These are phyloP conservation scores for Stachybotrys chlorohalonatus DNA, from an alignment of 2,329 filamentous ascomycete genomes.

Conservation along the genomic window DNA sequence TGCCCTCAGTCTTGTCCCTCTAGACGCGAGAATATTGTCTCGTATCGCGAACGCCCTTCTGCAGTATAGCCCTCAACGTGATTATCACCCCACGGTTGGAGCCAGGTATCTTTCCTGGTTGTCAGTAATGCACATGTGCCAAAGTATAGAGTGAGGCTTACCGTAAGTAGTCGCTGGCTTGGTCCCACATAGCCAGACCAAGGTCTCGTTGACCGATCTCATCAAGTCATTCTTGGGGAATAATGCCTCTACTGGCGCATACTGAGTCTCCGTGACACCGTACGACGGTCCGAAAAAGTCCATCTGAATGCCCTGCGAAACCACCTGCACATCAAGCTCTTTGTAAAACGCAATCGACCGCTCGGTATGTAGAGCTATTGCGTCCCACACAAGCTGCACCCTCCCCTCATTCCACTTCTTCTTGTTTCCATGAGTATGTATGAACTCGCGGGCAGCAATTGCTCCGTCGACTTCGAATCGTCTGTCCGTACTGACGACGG, in stretches of 20 bases:
- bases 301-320: neutral
- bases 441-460: slow-evolving; percentile 30
- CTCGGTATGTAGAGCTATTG: slow-evolving; percentile 28
- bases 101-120: slow-evolving; percentile 5
- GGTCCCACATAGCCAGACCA: slow-evolving; percentile 27
- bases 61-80: slow-evolving; percentile 1
- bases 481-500: slow-evolving; percentile 25
- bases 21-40: neutral
- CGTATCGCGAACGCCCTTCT: neutral
- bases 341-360: slow-evolving; percentile 29
- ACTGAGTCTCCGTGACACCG: slow-evolving; percentile 22
- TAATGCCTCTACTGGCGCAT: slow-evolving; percentile 18
- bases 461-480: slow-evolving; percentile 43
- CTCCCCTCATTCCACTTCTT: slow-evolving; percentile 28
- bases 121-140: neutral
- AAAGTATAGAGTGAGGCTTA: slow-evolving; percentile 6
- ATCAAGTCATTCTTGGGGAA: slow-evolving; percentile 25
- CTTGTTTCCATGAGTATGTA: slow-evolving; percentile 13
- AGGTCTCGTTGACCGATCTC: slow-evolving; percentile 22
- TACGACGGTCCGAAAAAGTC: neutral
- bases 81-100: slow-evolving; percentile 9
- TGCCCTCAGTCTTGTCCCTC: neutral
- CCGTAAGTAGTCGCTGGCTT: slow-evolving; percentile 29
- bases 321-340: slow-evolving; percentile 27
- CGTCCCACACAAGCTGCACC: slow-evolving; percentile 23